Base-by-base conservation (phyloP, 768 basidiomycete species). In the Pleurotus giganteus region DNA sequence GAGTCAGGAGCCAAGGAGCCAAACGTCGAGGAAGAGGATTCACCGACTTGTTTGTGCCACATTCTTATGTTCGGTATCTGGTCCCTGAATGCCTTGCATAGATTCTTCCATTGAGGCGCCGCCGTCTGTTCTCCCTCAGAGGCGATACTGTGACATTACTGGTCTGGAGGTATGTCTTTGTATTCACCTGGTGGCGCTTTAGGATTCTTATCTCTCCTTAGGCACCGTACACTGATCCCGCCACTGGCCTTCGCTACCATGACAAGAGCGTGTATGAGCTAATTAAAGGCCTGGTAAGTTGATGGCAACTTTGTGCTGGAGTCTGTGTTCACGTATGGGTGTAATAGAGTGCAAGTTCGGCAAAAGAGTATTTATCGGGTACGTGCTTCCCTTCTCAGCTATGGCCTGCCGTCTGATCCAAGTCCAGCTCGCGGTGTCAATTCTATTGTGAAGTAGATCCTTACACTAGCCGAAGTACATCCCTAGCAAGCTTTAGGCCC, bases 211-310 rank as follows among this genome's bases (percentile, higher is more conserved):
- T 26, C 37, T 26, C 19, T 37, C 26, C 19, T 2, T 37, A 90
- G 89, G 90, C 88, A 0, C 89, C 87, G 1, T 93, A 93, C 60
- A 92, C 88, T 0, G 89, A 94, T 60, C 91, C 91, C 4, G 80
- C 83, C 1, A 91, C 90, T 0, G 84, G 85, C 1, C 73, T 94
- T 8, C 79, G 91, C 3, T 93, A 88, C 65, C 88, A 93, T 58
- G 87, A 93, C 74, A 91, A 89, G 74, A 89, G 84, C 57, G 82
- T 93, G n/a, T 93, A 91, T 64, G 89, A 91, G 44, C 72, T 91
- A 26, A 82, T 93, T 59, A 89, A 89, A 65, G 78, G 80, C 46
- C 69, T 94, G 63, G 91, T 90, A 56, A 46, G 77, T 66, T 12
- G 13, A 11, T 50, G 0, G 36, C 31, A 2, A 44, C 12, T 12